Base-by-base conservation (phyloP, 192 early-diverging fungal species). In the Coemansia sp. region DNA sequence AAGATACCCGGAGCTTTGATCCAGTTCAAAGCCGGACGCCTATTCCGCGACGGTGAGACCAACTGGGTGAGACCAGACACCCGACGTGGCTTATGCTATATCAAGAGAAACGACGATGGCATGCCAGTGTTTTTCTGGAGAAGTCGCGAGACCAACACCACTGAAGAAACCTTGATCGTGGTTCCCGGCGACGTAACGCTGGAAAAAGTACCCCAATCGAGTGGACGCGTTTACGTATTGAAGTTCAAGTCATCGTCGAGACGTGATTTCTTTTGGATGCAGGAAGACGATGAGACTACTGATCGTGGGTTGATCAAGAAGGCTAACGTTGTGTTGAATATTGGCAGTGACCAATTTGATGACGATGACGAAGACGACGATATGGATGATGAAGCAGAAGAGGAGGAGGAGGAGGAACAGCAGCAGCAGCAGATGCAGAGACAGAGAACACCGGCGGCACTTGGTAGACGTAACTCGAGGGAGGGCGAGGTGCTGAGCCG, bases 231-330 rank as follows among this genome's bases (percentile, higher is more conserved):
- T 0, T 88, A 88, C 66, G 80, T 95, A 52, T 78, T 95, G 18
- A 89, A 87, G 70, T 95, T 94, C 79, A 87, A 89, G 73, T 88
- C 91, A 2, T 92, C 92, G 17, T 84, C 78, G 58, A 89, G 90
- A 76, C 87, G 88, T 30, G 63, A 88, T 55, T 94, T 95, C 68
- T 93, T 91, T 61, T 95, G 93, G 93, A 85, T 93, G 81, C 93
- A 95, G 70, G 86, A 84, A 45, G 67, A 75, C 5, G 86, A 89
- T 50, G 73, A 83, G 17, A 82, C 85, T 17, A 82, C 78, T 33
- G 91, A 92, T 73, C 61, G 73, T 14, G 82, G 83, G 54, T 62
- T 89, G n/a, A 75, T 85, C 10, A 66, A 65, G 20, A 71, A 73
- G 17, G 83, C 90, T 42, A 94, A 91, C 63, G 48, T 69, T 10